These are phyloP conservation scores for Trichoderma sp. DNA, from an alignment of 2,329 filamentous ascomycete genomes.

Conservation along the genomic window DNA sequence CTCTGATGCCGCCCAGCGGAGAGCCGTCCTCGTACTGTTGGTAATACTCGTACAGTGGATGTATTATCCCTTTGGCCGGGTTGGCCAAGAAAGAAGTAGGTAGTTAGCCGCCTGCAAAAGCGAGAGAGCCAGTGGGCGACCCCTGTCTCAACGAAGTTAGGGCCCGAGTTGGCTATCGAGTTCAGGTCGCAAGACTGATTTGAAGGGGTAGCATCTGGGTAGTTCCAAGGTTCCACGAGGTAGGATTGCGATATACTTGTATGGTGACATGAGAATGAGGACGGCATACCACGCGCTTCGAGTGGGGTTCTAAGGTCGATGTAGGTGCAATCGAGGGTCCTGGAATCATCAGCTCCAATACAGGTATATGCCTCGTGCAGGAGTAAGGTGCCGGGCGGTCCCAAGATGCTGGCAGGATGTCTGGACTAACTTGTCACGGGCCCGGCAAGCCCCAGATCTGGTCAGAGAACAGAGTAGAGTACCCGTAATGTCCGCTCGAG, in stretches of 20 bases:
- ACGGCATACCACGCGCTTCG: conserved; percentile 14
- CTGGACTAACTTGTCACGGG: conserved; percentile 18
- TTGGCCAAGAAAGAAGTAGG: conserved; percentile 27
- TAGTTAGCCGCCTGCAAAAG: conserved; percentile 27
- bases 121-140: conserved; percentile 33
- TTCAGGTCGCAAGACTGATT: conserved; percentile 27
- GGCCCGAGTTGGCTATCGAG: conserved; percentile 27
- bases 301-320: conserved; percentile 24
- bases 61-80: conserved; percentile 22
- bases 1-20: conserved; percentile 23
- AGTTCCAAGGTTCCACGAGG: conserved; percentile 30
- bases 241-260: conserved; percentile 30
- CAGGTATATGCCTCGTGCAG: conserved; percentile 27
- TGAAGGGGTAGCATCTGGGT: conserved; percentile 30
- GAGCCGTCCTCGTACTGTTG: conserved; percentile 4
- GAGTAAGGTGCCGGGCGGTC: conserved; percentile 24
- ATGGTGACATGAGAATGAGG: conserved; percentile 29
- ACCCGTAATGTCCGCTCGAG: conserved; percentile 26
- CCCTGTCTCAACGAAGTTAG: conserved; percentile 28
- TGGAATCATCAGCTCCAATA: conserved; percentile 27
- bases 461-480: conserved; percentile 20
- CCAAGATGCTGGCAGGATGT: conserved; percentile 26
- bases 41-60: conserved; percentile 14
- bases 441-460: conserved; percentile 25
- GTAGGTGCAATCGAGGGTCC: conserved; percentile 28